A percentile compares a stretch with the other conserved stretches of the same genome.
Evolutionary conservation across 2,329 filamentous ascomycete genomes (phyloP).

Genomic region (Ceratocystiopsis sp.): DNA sequence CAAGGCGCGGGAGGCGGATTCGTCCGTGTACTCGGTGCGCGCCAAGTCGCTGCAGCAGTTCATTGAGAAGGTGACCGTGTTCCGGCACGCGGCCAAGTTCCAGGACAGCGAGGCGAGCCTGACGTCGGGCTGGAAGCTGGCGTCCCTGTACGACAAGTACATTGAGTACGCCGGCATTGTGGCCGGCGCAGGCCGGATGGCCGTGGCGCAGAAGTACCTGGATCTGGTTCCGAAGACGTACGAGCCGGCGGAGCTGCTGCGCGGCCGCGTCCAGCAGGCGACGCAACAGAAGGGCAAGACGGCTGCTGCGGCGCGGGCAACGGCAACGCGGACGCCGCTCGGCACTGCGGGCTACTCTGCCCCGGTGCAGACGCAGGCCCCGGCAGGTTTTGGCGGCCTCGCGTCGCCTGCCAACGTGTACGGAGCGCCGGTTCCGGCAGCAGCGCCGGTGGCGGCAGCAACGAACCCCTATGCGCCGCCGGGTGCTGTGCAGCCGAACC

Average conservation of each 20-base stretch:
- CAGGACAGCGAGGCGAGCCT: slow-evolving; percentile 57
- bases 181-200: slow-evolving; percentile 73
- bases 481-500: slow-evolving; percentile 19
- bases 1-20: slow-evolving; percentile 52
- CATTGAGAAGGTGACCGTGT: slow-evolving; percentile 96
- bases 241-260: slow-evolving; percentile 71
- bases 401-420: slow-evolving; percentile 17
- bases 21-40: slow-evolving; percentile 71
- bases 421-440: slow-evolving; percentile 11
- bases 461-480: slow-evolving; percentile 20
- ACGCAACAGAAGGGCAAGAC: slow-evolving; percentile 35
- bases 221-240: slow-evolving; percentile 71
- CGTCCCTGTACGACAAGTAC: slow-evolving; percentile 81
- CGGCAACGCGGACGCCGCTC: slow-evolving; percentile 7
- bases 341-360: slow-evolving; percentile 25
- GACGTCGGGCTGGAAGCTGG: slow-evolving; percentile 73
- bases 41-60: slow-evolving; percentile 78
- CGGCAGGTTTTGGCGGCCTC: not conserved
- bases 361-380: slow-evolving; percentile 19
- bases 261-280: slow-evolving; percentile 70
- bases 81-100: slow-evolving; percentile 88
- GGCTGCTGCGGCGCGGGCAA: too few species aligned
- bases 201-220: slow-evolving; percentile 79
- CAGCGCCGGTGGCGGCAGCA: slow-evolving; percentile 8
- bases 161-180: slow-evolving; percentile 93